Conservation (phyloP, 2,329 filamentous ascomycete genomes). For the Fusarium foetens region DNA sequence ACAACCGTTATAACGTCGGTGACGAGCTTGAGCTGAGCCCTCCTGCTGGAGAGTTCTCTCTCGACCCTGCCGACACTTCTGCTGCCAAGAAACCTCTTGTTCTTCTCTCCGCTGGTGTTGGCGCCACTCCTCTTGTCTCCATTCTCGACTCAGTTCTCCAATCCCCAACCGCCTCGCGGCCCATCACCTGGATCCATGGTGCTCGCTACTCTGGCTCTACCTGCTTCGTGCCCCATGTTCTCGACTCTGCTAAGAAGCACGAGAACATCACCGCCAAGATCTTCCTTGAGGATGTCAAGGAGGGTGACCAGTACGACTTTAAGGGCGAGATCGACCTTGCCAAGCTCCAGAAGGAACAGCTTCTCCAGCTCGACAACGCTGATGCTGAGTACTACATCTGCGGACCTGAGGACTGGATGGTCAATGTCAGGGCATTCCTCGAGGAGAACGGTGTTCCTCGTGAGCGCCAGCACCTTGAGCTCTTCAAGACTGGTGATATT, state of each 20-base stretch:
- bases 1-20: slow-evolving; percentile 59
- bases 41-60: slow-evolving; percentile 70
- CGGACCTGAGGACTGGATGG: slow-evolving; percentile 77
- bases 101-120: slow-evolving; percentile 74
- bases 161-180: slow-evolving; percentile 49
- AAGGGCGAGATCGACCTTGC: slow-evolving; percentile 68
- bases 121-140: slow-evolving; percentile 72
- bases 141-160: slow-evolving; percentile 68
- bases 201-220: slow-evolving; percentile 61
- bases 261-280: slow-evolving; percentile 55
- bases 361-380: slow-evolving; percentile 65
- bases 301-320: slow-evolving; percentile 68
- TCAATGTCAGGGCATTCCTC: slow-evolving; percentile 64
- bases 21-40: slow-evolving; percentile 65
- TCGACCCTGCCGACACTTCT: slow-evolving; percentile 57
- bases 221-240: slow-evolving; percentile 67
- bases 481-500: slow-evolving; percentile 68
- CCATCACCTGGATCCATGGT: slow-evolving; percentile 72
- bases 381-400: slow-evolving; percentile 76
- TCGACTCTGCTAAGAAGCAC: slow-evolving; percentile 53
- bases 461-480: slow-evolving; percentile 72
- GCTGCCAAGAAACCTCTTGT: slow-evolving; percentile 66
- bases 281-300: slow-evolving; percentile 65
- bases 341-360: slow-evolving; percentile 60
- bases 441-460: slow-evolving; percentile 64